phyloP scores from a whole-genome alignment of 176 grass and related monocot species.

The Rhynchospora tenuis region DNA sequence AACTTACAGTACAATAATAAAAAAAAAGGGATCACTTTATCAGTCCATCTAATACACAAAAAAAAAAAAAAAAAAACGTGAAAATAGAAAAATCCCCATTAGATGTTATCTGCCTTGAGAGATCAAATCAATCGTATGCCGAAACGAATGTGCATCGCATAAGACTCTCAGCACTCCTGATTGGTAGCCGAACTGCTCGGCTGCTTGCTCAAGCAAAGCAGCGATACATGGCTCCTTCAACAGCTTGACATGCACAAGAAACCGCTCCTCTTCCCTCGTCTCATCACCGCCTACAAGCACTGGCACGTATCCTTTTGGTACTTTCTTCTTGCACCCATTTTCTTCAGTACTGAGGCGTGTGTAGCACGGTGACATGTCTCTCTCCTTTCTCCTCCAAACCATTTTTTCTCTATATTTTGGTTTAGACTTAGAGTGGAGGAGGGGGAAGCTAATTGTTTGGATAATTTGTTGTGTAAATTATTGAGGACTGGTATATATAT shows the following conservation, averaged over 20 bases:
- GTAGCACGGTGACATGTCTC: neutral
- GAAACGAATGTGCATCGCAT: constrained; percentile 17
- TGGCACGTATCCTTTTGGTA: constrained; percentile 36
- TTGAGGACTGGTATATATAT: neutral
- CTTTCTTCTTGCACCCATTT: neutral
- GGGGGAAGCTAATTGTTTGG: neutral
- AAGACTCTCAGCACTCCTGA: constrained; percentile 36
- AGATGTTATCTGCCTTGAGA: neutral
- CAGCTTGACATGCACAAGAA: constrained; percentile 31
- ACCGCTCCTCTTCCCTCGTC: constrained; percentile 6
- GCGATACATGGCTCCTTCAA: constrained; percentile 37
- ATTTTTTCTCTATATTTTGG: neutral
- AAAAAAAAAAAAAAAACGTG: neutral
- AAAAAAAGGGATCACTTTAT: neutral
- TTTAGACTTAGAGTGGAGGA: neutral
- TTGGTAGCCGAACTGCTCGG: constrained; percentile 37
- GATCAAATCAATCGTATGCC: constrained; percentile 19
- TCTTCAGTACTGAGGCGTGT: neutral
- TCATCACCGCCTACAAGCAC: constrained; percentile 22
- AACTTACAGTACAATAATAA: neutral
- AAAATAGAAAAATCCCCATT: neutral
- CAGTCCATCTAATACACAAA: neutral
- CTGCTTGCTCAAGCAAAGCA: constrained; percentile 33
- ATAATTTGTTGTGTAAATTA: neutral
- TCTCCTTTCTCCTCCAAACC: constrained; percentile 26